Evolutionary conservation across 2,329 filamentous ascomycete species (phyloP).

Genomic region (Samsoniella hepiali): DNA sequence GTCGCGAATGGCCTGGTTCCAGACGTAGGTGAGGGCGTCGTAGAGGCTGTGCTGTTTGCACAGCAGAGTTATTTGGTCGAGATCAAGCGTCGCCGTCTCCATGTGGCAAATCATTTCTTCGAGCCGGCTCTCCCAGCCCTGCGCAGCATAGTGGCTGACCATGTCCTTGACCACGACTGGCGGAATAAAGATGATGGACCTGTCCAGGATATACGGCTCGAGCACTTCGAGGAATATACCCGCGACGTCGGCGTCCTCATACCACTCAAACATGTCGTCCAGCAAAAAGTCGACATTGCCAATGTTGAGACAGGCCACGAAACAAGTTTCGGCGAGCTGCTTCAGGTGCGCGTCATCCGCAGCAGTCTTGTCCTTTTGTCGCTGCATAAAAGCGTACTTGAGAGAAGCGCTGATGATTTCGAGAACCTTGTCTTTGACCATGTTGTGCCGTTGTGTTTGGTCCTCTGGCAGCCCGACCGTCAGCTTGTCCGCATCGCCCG

Average conservation of each 20-base stretch:
- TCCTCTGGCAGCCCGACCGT: conserved; percentile 93
- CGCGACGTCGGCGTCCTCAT: conserved; percentile 70
- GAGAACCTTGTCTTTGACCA: conserved; percentile 84
- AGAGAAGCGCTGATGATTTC: conserved; percentile 93
- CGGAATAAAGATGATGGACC: conserved; percentile 70
- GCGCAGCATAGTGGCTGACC: conserved; percentile 74
- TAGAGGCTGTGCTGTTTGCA: conserved; percentile 92
- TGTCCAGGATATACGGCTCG: conserved; percentile 82
- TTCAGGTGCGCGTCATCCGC: conserved; percentile 60
- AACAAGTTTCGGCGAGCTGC: conserved; percentile 78
- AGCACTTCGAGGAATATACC: conserved; percentile 83
- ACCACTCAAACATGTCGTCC: conserved; percentile 85
- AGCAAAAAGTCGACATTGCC: conserved; percentile 80
- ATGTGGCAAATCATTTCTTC: conserved; percentile 95
- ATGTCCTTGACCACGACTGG: conserved; percentile 82
- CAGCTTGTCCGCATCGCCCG: conserved; percentile 85
- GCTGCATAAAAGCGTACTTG: conserved; percentile 78
- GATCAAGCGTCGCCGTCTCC: conserved; percentile 84
- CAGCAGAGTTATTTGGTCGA: conserved; percentile 85
- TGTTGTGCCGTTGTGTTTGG: conserved; percentile 65
- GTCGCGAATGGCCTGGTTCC: conserved; percentile 86
- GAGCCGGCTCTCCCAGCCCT: conserved; percentile 70
- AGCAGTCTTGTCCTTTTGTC: conserved; percentile 45
- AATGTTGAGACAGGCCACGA: conserved; percentile 77
- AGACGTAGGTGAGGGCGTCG: conserved; percentile 93